These are phyloP conservation scores for Tuber indicum DNA, from an alignment of 495 filamentous ascomycete species.

Conservation along the genomic window DNA sequence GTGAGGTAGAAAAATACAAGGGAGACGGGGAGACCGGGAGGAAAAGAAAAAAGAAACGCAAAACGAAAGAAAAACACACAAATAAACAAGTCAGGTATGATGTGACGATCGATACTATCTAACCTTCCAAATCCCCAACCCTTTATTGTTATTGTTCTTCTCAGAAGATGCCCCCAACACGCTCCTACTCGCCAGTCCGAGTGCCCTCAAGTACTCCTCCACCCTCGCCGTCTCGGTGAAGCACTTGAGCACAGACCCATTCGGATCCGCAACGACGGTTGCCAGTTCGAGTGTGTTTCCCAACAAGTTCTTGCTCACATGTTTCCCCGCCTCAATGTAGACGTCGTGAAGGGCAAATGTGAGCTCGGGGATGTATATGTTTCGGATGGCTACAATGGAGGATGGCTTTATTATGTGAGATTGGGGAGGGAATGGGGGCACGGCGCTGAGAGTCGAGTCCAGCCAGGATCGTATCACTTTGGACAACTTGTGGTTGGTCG, in stretches of 20 bases:
- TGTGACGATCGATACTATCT: constrained; percentile 11
- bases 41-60: constrained; percentile 15
- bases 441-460: constrained; percentile 16
- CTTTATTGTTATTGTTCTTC: constrained; percentile 3
- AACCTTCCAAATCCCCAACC: constrained; percentile 39
- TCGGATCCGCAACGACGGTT: constrained; percentile 37
- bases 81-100: constrained; percentile 3
- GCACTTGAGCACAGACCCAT: constrained; percentile 29
- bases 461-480: constrained; percentile 32
- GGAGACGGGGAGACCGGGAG: constrained; percentile 1
- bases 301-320: constrained; percentile 21
- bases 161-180: constrained; percentile 25
- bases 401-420: constrained; percentile 16
- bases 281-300: constrained; percentile 38
- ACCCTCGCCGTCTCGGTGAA: constrained; percentile 34
- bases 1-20: not conserved
- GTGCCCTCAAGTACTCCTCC: constrained; percentile 35
- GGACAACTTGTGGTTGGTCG: constrained; percentile 6
- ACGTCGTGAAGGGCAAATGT: constrained; percentile 38
- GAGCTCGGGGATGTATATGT: constrained; percentile 41
- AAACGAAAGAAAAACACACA: constrained; percentile 19
- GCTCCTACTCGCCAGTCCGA: constrained; percentile 34
- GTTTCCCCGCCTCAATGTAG: constrained; percentile 39
- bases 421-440: constrained; percentile 4
- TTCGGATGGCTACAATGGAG: constrained; percentile 21